Evolutionary conservation across 1,284 basidiomycete genomes (phyloP).

Genomic region (Malassezia nana): DNA sequence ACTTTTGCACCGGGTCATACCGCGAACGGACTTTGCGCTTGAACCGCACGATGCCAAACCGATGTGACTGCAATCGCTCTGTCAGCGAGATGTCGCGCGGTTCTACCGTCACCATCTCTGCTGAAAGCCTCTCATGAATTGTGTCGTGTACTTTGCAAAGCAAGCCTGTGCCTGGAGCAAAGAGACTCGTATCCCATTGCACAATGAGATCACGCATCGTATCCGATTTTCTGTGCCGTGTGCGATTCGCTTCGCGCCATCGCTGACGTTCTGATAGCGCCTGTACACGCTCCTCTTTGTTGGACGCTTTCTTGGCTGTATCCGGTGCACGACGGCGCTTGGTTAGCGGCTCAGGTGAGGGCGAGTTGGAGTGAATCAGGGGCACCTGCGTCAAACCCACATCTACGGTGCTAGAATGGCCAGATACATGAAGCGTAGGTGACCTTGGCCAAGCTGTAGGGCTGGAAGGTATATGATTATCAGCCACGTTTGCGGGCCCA

Average conservation of each 20-base stretch:
- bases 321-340: neutral
- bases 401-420: neutral
- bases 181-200: neutral
- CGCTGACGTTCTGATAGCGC: conserved; percentile 1
- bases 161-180: neutral
- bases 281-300: neutral
- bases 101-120: neutral
- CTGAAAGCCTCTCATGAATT: neutral
- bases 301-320: neutral
- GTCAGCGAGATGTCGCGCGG: neutral
- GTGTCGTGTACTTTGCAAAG: neutral
- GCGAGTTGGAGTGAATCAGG: neutral
- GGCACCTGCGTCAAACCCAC: neutral
- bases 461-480: neutral
- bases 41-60: neutral
- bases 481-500: no score
- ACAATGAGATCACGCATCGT: conserved; percentile 16
- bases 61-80: neutral
- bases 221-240: conserved; percentile 7
- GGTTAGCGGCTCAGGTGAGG: neutral
- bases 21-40: conserved; percentile 9
- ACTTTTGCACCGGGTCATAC: conserved; percentile 12
- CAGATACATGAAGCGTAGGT: neutral
- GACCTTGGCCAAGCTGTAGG: neutral
- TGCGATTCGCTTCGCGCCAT: conserved; percentile 17